Evolutionary conservation across 1,139 yeast genomes (phyloP).

Genomic region (Yamadazyma diddensiae): DNA sequence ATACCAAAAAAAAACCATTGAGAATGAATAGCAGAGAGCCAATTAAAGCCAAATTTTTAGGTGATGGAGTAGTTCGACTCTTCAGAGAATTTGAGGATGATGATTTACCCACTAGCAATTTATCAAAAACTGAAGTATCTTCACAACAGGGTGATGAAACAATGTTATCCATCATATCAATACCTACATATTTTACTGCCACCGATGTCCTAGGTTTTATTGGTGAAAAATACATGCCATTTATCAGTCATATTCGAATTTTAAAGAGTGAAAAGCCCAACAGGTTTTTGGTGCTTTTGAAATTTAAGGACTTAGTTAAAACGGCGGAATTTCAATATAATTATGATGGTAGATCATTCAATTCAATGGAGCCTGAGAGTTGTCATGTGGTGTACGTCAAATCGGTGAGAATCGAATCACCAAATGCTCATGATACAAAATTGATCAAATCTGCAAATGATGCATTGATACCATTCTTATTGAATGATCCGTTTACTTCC

Average conservation of each 20-base stretch:
- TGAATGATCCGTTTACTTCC: constrained; percentile 70
- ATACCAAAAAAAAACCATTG: constrained; percentile 14
- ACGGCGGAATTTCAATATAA: constrained; percentile 64
- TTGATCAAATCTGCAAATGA: constrained; percentile 21
- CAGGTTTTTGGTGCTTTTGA: constrained; percentile 73
- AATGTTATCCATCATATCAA: constrained; percentile 75
- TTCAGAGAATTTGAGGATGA: constrained; percentile 48
- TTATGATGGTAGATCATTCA: constrained; percentile 75
- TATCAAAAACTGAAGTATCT: constrained; percentile 3
- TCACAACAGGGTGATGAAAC: constrained; percentile 49
- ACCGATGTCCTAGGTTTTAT: constrained; percentile 80
- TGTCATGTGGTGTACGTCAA: constrained; percentile 75
- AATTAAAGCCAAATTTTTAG: constrained; percentile 57
- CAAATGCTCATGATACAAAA: constrained; percentile 11
- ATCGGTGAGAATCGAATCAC: constrained; percentile 39
- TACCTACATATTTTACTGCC: constrained; percentile 85
- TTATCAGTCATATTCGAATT: constrained; percentile 70
- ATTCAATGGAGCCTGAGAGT: constrained; percentile 84
- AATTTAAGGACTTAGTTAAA: constrained; percentile 54
- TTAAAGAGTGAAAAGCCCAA: constrained; percentile 65
- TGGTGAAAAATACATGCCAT: constrained; percentile 56
- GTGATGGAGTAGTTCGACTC: constrained; percentile 71
- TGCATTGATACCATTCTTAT: constrained; percentile 57
- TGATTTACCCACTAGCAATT: constrained; percentile 4
- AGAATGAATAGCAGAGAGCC: constrained; percentile 37